Base-by-base conservation (phyloP, 306 rosid genomes). In the Cucumis cinereus region DNA sequence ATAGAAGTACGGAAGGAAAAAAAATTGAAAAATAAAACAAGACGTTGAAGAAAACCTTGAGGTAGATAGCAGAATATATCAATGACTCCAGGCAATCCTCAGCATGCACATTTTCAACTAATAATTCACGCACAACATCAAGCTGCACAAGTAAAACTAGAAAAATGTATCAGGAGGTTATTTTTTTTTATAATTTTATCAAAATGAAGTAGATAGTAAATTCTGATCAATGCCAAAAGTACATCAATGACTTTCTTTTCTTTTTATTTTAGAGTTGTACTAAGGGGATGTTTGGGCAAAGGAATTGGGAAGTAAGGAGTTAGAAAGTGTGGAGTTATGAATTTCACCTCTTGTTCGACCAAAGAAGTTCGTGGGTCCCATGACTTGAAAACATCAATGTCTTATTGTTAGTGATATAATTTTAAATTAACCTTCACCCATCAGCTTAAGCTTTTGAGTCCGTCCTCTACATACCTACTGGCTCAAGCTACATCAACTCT, bases 31-130 rank as follows among this genome's bases (percentile, higher is more conserved):
- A 64, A 74, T 2, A 49, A 61, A 62, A 68, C 10, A 24, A 76
- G 28, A 5, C 4, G 2, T 54, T 8, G 35, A 77, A 81, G 54
- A 64, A 64, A 76, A 94, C 99, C 99, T 94, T 94, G 66, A 94
- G 85, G 84, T 94, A 94, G 85, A 94, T 94, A 64, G 97, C 89
- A 57, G 93, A 83, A 84, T 92, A 87, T 79, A 90, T 77, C 72
- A 94, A 94, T 64, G 96, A 90, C 85, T 90, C 96, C 82, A 90
- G 76, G 68, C 77, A 88, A 38, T 89, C 87, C 82, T 84, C 90
- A 64, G 82, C 75, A 56, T 79, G 82, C 70, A 79, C 76, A 84
- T 83, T 85, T 80, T 2, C 93, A 74, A 20, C 80, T 74, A 91
- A 47, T 58, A 90, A 85, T 28, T 89, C 92, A 35, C 92, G 91